These are phyloP conservation scores for Amylostereum areolatum DNA, from an alignment of 1,284 basidiomycete species.

Conservation along the genomic window DNA sequence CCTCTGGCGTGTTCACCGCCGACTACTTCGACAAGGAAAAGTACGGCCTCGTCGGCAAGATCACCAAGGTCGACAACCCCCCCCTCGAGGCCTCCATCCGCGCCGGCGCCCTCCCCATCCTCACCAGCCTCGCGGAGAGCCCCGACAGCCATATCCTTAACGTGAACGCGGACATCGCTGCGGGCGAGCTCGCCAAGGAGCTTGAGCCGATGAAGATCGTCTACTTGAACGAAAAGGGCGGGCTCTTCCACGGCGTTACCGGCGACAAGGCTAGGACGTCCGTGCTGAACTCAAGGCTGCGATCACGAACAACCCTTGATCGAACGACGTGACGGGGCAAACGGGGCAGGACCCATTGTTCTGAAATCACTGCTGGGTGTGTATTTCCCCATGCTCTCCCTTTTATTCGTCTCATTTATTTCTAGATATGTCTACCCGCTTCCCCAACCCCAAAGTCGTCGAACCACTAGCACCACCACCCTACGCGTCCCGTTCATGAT, in stretches of 20 bases:
- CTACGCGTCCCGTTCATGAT: too few relatives aligned
- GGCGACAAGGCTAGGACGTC: too few relatives aligned
- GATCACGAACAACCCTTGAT: too few relatives aligned
- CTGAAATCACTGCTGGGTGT: too few relatives aligned
- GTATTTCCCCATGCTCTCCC: too few relatives aligned
- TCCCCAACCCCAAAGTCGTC: too few relatives aligned
- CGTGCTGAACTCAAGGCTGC: too few relatives aligned
- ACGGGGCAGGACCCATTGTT: too few relatives aligned
- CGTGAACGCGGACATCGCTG: constrained; percentile 95
- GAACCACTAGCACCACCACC: too few relatives aligned
- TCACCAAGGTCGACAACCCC: constrained; percentile 89
- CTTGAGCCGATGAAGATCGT: constrained; percentile 99
- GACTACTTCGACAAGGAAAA: constrained; percentile 91
- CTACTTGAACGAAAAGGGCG: constrained; percentile 97
- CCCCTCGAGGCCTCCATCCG: constrained; percentile 93
- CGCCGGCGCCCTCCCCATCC: constrained; percentile 88
- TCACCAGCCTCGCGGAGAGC: constrained; percentile 89
- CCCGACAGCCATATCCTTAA: constrained; percentile 92
- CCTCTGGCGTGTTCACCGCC: constrained; percentile 92
- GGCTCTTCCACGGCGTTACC: constrained; percentile 94
- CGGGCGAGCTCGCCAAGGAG: constrained; percentile 93
- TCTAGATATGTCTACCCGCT: too few relatives aligned
- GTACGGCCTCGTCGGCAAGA: constrained; percentile 93
- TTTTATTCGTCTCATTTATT: too few relatives aligned
- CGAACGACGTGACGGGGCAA: too few relatives aligned